Percentiles rank a stretch among this genome's conserved stretches.
These are phyloP conservation scores for Pyrus pyrifolia DNA, from an alignment of 306 rosid species.

Conservation along the genomic window DNA sequence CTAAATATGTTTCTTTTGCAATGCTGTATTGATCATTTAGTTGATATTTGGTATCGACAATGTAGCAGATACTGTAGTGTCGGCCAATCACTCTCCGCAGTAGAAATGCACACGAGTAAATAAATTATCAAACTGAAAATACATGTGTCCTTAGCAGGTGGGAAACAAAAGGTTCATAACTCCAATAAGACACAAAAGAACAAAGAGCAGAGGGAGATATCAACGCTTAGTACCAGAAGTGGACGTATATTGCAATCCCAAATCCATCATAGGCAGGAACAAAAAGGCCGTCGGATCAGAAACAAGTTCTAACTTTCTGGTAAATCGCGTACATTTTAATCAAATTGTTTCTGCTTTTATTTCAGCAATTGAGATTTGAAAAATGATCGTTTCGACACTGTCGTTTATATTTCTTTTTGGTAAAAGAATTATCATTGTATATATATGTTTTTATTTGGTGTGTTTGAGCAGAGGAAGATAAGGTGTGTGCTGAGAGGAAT, in stretches of 20 bases:
- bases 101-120: neutral
- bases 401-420: neutral
- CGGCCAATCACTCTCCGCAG: neutral
- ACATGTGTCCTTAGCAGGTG: neutral
- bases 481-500: conserved; percentile 27
- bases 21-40: neutral
- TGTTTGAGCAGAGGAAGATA: conserved; percentile 30
- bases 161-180: neutral
- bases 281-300: conserved; percentile 16
- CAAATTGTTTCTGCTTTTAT: neutral
- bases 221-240: conserved; percentile 25
- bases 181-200: conserved; percentile 8
- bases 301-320: conserved; percentile 8
- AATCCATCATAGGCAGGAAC: conserved; percentile 5
- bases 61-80: neutral
- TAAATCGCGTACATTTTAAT: conserved; percentile 3
- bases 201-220: conserved; percentile 8
- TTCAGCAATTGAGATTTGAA: neutral
- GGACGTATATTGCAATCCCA: conserved; percentile 17
- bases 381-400: neutral
- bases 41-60: neutral
- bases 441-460: neutral
- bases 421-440: too few relatives aligned
- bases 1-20: too few relatives aligned
- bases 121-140: neutral